Base-by-base conservation (phyloP, 2,329 filamentous ascomycete genomes). In the Lithohypha guttulata region DNA sequence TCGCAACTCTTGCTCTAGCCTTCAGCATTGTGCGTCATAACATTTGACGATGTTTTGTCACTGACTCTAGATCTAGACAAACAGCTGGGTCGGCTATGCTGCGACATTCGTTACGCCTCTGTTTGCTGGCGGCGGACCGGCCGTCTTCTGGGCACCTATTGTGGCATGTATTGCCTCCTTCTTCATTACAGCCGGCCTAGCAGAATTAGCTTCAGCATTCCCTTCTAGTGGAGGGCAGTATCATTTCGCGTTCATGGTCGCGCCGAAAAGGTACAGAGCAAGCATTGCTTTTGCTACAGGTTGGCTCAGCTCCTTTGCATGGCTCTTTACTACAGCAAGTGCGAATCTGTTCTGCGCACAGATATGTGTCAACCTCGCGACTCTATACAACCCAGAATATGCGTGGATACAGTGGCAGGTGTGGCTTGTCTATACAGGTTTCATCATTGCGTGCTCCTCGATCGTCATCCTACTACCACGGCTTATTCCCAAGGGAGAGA, bases 211-310 rank as follows among this genome's bases (percentile, higher is more conserved):
- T 51, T 73, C 69, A 44, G 68, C 64, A 46, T 75, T 76, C 71
- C 73, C 73, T 3, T 75, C 72, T 0, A 71, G 72, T 0, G 58
- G 76, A 2, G 73, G 73, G 0, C 73, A 77, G 55, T 63, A 62
- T 39, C 58, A 62, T 17, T 62, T 58, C 53, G 55, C 57, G 1
- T 54, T 50, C 10, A 53, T 55, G 22, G 37, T 57, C 25, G 51
- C 52, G 1, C 48, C 52, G 11, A 42, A 41, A 8, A 51, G 46
- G 9, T 23, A 33, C n/a, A 26, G 31, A 18, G 18, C 23, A 11
- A 15, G 14, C 8, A 28, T 41, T 11, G 42, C 43, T 2, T 55
- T 53, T 33, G 42, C 43, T 21, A 43, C 39, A n/a, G 51, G 53
- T 22, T 42, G 47, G 14, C 49, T 52, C 25, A 45, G 44, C 4